Evolutionary conservation across 805 yeast genomes (phyloP).

Genomic region (Priceomyces melissophilus): DNA sequence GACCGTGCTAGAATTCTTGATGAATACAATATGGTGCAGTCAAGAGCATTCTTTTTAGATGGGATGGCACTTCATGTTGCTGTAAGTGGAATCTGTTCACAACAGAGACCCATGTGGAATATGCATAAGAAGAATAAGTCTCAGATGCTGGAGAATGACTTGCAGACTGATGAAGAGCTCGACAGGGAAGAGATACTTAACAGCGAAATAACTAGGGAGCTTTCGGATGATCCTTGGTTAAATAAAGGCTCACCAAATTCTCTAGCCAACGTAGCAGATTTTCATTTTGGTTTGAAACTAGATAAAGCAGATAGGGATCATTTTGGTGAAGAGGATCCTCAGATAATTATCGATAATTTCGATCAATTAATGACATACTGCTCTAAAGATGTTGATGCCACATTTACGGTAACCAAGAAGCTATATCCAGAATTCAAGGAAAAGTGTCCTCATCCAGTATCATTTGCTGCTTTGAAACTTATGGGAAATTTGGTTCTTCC

Average conservation of each 20-base stretch:
- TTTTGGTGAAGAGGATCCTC: constrained; percentile 55
- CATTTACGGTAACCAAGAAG: constrained; percentile 63
- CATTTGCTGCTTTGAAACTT: constrained; percentile 79
- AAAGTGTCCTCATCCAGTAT: constrained; percentile 89
- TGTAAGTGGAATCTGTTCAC: constrained; percentile 85
- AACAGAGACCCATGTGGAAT: constrained; percentile 79
- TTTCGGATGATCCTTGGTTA: constrained; percentile 81
- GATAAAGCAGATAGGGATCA: constrained; percentile 66
- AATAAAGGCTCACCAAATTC: constrained; percentile 73
- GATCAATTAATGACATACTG: constrained; percentile 71
- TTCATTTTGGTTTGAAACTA: constrained; percentile 68
- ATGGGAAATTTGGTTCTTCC: constrained; percentile 77
- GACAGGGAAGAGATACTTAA: not conserved
- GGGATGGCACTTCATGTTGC: constrained; percentile 94
- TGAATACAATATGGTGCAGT: constrained; percentile 66
- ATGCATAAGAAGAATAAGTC: constrained; percentile 46
- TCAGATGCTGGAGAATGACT: constrained; percentile 14
- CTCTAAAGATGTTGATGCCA: constrained; percentile 76
- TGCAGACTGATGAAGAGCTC: constrained; percentile 17
- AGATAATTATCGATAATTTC: constrained; percentile 54
- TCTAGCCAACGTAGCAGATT: constrained; percentile 70
- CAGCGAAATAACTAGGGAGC: constrained; percentile 20
- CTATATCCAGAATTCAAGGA: constrained; percentile 65
- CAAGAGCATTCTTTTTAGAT: constrained; percentile 80
- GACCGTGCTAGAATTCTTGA: constrained; percentile 86